Percentiles rank a stretch among this genome's conserved stretches.
phyloP scores from a whole-genome alignment of 208 protist genomes.

The Wallacemonas rigidus region DNA sequence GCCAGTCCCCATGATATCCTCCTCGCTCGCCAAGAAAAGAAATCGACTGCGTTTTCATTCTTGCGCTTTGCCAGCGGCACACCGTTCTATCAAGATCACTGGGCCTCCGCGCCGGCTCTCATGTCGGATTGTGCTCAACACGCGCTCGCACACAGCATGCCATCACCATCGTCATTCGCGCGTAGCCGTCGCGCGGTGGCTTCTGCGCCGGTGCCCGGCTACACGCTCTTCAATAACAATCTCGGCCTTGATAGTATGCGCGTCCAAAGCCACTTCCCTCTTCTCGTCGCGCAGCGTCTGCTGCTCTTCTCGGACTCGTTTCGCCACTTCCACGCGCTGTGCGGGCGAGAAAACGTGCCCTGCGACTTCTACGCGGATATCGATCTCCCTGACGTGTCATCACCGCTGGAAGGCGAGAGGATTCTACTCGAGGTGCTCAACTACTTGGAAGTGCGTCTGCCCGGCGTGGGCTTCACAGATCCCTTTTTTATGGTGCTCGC shows the following conservation, averaged over 20 bases:
- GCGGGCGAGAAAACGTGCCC: conserved; percentile 74
- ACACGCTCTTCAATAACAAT: conserved; percentile 53
- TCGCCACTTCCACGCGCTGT: conserved; percentile 72
- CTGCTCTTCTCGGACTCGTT: conserved; percentile 66
- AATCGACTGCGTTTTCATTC: conserved; percentile 72
- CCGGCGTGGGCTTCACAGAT: conserved; percentile 69
- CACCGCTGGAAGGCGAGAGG: conserved; percentile 40
- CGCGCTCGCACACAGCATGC: neutral
- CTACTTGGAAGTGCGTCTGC: conserved; percentile 78
- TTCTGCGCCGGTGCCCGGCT: conserved; percentile 1
- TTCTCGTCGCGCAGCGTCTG: conserved; percentile 72
- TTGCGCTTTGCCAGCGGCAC: conserved; percentile 40
- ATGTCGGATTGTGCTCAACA: conserved; percentile 22
- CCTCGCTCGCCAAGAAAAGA: conserved; percentile 59
- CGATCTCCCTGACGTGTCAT: conserved; percentile 50
- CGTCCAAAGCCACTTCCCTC: conserved; percentile 47
- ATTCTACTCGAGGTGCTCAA: conserved; percentile 72
- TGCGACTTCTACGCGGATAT: conserved; percentile 88
- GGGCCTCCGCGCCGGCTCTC: conserved; percentile 28
- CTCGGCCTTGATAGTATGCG: conserved; percentile 37
- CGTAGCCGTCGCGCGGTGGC: too few relatives aligned
- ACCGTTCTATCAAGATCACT: conserved; percentile 44
- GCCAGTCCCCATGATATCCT: conserved; percentile 44
- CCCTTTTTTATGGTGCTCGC: conserved; percentile 78
- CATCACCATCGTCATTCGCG: too few relatives aligned